Evolutionary conservation across 1,139 yeast species (phyloP), one percentile per base, ranked within the genome.

Genomic region (Suhomyces wounanorum): DNA sequence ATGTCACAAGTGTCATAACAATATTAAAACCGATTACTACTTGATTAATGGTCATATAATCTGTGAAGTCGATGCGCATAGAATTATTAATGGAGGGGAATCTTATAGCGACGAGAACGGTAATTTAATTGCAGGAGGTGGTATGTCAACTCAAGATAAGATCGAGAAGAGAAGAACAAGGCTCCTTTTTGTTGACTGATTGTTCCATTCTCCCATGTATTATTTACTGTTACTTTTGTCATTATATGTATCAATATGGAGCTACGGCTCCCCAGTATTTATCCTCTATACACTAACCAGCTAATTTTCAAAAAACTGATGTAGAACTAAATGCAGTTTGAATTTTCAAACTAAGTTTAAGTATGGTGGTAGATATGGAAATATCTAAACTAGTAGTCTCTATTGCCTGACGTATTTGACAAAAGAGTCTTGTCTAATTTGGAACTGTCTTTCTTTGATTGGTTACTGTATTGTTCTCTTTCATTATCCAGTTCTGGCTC

Each of bases 11-110:
- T 87, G 95, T 66, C 64, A 68, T 21, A 55, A 60, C 7, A 59
- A 62, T 9, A 85, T 87, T 47, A 65, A 65, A 7, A 70, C 68
- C 25, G 92, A 86, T 64, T 86, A 87, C 62, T 81, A 73, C 57
- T 65, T 82, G 23, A 73, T 83, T 43, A 77, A 82, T 55, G 83
- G 75, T 23, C 61, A 64, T 21, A 76, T 83, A 8, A 68, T 74
- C 47, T 84, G 89, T 69, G 87, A 84, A 59, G 40, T 46, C 9
- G 78, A 74, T 60, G 76, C 77, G 3, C 51, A 54, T 40, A 59
- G 64, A 36, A 67, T 70, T n/a, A 63, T 67, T 40, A 60, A 57
- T 17, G 70, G 67, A 1, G 47, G 52, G 17, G 64, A 56, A 36
- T 48, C 64, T 4, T 66, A 58, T 51, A 59, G 57, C 43, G 70